These are phyloP conservation scores for Hyphopichia homilentoma DNA, from an alignment of 805 yeast genomes.

Conservation along the genomic window DNA sequence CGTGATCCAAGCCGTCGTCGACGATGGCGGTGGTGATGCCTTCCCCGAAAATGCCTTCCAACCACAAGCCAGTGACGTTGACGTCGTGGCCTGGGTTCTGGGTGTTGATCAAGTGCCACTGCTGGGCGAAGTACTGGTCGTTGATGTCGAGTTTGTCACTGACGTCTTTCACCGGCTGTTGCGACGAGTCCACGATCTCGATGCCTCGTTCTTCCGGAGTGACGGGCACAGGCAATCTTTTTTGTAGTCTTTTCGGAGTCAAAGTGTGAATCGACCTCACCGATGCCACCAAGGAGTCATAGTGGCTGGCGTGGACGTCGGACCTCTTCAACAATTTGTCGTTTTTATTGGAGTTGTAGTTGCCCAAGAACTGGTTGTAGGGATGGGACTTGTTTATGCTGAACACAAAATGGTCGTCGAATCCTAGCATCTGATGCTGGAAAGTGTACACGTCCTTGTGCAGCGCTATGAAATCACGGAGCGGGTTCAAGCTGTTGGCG, in stretches of 20 bases:
- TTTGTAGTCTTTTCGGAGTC: slow-evolving; percentile 49
- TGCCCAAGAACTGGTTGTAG: slow-evolving; percentile 32
- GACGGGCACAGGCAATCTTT: slow-evolving; percentile 55
- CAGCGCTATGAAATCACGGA: slow-evolving; percentile 29
- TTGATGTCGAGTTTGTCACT: slow-evolving; percentile 54
- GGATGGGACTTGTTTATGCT: slow-evolving; percentile 45
- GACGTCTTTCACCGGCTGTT: slow-evolving; percentile 43
- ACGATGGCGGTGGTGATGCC: slow-evolving; percentile 85
- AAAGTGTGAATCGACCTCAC: slow-evolving; percentile 52
- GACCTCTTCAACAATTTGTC: slow-evolving; percentile 24
- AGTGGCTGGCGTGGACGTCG: slow-evolving; percentile 19
- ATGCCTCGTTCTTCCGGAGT: slow-evolving; percentile 5
- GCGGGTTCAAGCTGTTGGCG: slow-evolving; percentile 16
- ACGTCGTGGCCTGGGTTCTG: slow-evolving; percentile 76
- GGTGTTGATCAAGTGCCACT: slow-evolving; percentile 91
- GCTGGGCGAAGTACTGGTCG: slow-evolving; percentile 80
- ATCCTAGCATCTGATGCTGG: slow-evolving; percentile 63
- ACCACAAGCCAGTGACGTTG: slow-evolving; percentile 85
- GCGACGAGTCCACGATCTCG: slow-evolving; percentile 48
- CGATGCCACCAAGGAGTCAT: slow-evolving; percentile 24
- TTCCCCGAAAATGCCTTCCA: slow-evolving; percentile 70
- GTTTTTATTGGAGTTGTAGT: slow-evolving; percentile 26
- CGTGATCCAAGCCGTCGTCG: slow-evolving; percentile 91
- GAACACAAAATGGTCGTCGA: slow-evolving; percentile 63
- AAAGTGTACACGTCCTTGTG: slow-evolving; percentile 40